Evolutionary conservation across 1,284 basidiomycete genomes (phyloP), one percentile per base, ranked within the genome.

Genomic region (Vanrija sp.): DNA sequence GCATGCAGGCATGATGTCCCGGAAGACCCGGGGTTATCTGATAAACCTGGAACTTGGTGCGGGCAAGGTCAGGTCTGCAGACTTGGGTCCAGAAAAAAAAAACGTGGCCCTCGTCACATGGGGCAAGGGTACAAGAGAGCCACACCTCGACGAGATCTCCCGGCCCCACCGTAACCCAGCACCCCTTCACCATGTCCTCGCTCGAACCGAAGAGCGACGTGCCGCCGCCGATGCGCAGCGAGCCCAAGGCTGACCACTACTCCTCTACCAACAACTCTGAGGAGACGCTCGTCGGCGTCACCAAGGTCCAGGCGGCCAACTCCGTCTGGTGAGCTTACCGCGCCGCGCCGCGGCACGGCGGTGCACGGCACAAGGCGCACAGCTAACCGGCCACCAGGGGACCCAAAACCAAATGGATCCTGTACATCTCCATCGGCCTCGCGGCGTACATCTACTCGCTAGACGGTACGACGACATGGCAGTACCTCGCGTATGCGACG

Each of bases 361-460:
- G 28, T 8, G 42, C 21, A 23, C 21, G 21, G 21, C 21, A 23
- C 21, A 23, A 23, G 21, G 21, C 21, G 5, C 21, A 23, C 21
- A 23, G 15, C 28, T n/a, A 16, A 16, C n/a, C 29, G 18, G 47
- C n/a, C 39, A 69, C 68, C 68, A 34, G 34, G 34, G 68, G 65
- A 9, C 58, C 55, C 14, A 69, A 63, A 50, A 65, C 82, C 9
- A 83, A 81, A 57, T 86, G 85, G 84, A 76, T 78, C 52, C 75
- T 87, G 25, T 86, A 86, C 73, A 72, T 83, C 46, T 81, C 84
- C 84, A 42, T 89, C 55, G 86, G 79, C 26, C 80, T 88, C 3
- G 84, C 85, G 0, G 82, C 85, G 2, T 89, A 89, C 72, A 85
- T 88, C 61, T 89, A 89, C 72, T 86, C 86, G 0, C 78, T 89